A percentile compares a stretch with the other conserved stretches of the same genome.
Evolutionary conservation across 257 asterid species (phyloP).

Genomic region (Penstemon barbatus): DNA sequence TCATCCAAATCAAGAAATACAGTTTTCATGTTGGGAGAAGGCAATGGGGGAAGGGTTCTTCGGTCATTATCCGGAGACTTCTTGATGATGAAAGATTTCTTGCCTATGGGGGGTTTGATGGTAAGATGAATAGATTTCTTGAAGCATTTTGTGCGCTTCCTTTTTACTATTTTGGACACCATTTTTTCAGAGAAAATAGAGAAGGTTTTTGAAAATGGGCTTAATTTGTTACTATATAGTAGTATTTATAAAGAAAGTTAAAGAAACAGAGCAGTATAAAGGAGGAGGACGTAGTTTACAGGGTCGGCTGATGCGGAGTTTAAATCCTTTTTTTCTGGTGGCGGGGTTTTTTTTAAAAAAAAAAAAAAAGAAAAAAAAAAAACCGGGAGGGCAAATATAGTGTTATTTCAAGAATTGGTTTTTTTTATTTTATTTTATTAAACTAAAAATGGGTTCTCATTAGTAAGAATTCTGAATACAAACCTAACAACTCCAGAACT

Average conservation of each 20-base stretch:
- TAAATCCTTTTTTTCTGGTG: no score
- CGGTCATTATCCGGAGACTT: constrained; percentile 55
- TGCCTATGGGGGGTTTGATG: constrained; percentile 3
- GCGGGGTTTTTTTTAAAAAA: no score
- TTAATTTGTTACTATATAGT: constrained; percentile 24
- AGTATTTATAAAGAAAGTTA: constrained; percentile 36
- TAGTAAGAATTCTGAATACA: no score
- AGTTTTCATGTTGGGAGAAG: constrained; percentile 43
- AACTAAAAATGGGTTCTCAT: no score
- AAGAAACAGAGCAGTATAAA: neutral
- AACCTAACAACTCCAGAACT: no score
- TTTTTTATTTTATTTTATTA: no score
- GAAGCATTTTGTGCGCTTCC: constrained; percentile 70
- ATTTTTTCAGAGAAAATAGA: constrained; percentile 22
- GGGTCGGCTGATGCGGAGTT: no score
- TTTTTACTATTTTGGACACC: constrained; percentile 70
- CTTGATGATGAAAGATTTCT: constrained; percentile 31
- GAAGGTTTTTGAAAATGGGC: constrained; percentile 33
- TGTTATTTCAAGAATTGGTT: no score
- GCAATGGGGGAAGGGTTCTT: constrained; percentile 47
- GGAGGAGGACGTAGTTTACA: no score
- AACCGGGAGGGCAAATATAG: no score
- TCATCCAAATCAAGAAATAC: constrained; percentile 83
- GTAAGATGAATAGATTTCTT: constrained; percentile 37
- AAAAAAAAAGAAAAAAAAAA: no score